Evolutionary conservation across 2,329 filamentous ascomycete species (phyloP).

Genomic region (Biscogniauxia mediterranea): DNA sequence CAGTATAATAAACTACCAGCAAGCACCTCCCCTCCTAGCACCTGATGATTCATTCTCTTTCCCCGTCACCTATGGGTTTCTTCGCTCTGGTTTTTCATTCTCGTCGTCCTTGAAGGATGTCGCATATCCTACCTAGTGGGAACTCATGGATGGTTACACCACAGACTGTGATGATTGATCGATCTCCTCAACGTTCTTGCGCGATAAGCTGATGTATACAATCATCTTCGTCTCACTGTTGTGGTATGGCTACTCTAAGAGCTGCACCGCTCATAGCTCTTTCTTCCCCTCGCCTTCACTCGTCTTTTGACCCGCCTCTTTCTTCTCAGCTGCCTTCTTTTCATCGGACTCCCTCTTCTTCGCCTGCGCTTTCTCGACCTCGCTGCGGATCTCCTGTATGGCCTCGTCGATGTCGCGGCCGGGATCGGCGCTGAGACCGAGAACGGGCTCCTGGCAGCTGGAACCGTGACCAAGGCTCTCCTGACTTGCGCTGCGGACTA

Average conservation of each 20-base stretch:
- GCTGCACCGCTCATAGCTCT: too few species aligned
- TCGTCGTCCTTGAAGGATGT: neutral
- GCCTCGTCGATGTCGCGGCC: slow-evolving; percentile 75
- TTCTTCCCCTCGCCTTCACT: neutral
- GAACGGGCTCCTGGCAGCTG: slow-evolving; percentile 53
- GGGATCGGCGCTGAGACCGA: slow-evolving; percentile 78
- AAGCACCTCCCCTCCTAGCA: neutral
- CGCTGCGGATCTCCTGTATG: slow-evolving; percentile 68
- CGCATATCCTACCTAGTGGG: neutral
- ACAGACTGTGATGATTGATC: neutral
- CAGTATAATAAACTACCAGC: too few species aligned
- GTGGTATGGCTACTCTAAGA: too few species aligned
- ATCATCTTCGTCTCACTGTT: too few species aligned
- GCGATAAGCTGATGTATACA: too few species aligned
- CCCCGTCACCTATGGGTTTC: neutral
- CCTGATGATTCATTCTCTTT: neutral
- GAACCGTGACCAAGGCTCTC: slow-evolving; percentile 51
- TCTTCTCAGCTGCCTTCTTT: slow-evolving; percentile 11
- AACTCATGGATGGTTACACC: neutral
- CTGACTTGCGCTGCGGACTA: slow-evolving; percentile 52
- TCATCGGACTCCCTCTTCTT: slow-evolving; percentile 5
- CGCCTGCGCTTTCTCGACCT: slow-evolving; percentile 58
- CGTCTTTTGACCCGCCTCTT: neutral
- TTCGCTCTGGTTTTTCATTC: neutral
- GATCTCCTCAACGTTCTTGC: too few species aligned